Base-by-base conservation (phyloP, 192 early-diverging fungal species). In the Linnemannia hyalina region DNA sequence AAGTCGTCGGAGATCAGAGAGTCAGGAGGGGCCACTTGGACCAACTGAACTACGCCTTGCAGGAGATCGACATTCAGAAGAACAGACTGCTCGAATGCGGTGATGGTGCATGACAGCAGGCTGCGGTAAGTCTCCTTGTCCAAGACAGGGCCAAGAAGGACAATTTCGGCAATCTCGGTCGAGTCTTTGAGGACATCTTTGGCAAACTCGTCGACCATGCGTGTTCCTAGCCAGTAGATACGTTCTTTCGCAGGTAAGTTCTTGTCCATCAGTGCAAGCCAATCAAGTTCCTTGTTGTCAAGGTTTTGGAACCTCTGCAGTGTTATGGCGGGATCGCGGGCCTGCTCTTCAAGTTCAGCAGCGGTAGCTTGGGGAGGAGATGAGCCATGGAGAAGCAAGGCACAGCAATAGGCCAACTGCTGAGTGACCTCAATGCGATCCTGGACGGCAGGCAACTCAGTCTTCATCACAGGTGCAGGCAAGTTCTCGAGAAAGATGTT, bases 1-100 rank as follows among this genome's bases (percentile, higher is more conserved):
- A 77, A 41, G 65, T 77, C 76, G 44, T 68, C 76, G 9, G 60
- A 6, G 26, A 32, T 16, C 5, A 77, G 41, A 46, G 22, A 70
- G 1, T 46, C 68, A 15, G 40, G 7, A 7, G 20, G 13, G 4
- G 65, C 68, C 13, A 42, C 7, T 26, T 77, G 60, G 3, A 77
- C 18, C 8, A 77, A 1, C 8, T 77, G 38, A 0, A 41, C 60
- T 22, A 77, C 29, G 6, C 76, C 76, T 32, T 77, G 23, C 4
- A 77, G 68, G 4, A 36, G 22, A 35, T 49, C 11, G 42, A 77
- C 40, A 0, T 77, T 44, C 26, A 77, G 46, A 42, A 77, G 44
- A 7, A 23, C 26, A 9, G 65, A 35, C 4, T 46, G 1, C 3
- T 69, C 65, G n/a, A 77, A 47, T 29, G 22, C 29, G 8, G 26